A percentile compares a stretch with the other conserved stretches of the same genome.
Evolutionary conservation across 176 grass and related monocot genomes (phyloP).

Genomic region (Aegilops longissima): DNA sequence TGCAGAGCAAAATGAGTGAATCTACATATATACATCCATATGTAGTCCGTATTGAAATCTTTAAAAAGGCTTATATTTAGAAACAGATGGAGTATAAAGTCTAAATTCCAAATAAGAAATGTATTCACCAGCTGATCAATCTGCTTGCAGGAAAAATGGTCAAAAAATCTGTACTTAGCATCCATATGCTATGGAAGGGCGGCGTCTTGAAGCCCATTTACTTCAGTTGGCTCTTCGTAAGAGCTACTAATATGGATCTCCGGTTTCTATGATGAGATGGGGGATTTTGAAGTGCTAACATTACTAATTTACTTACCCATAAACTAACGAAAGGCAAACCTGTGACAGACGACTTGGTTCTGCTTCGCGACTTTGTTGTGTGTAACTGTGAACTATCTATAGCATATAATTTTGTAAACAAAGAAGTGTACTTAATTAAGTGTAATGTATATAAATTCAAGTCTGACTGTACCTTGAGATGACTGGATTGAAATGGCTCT

Average conservation of each 20-base stretch:
- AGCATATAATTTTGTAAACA: conserved; percentile 44
- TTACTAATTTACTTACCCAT: conserved; percentile 43
- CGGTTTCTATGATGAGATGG: conserved; percentile 22
- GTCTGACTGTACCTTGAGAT: background rate
- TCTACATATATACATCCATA: too few relatives aligned
- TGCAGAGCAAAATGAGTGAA: too few relatives aligned
- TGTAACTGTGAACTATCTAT: conserved; percentile 30
- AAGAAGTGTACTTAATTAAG: conserved; percentile 22
- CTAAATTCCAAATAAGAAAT: background rate
- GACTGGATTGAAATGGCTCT: background rate
- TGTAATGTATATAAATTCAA: conserved; percentile 21
- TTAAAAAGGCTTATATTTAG: too few relatives aligned
- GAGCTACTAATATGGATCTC: conserved; percentile 22
- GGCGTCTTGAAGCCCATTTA: conserved; percentile 61
- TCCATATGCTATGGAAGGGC: conserved; percentile 97
- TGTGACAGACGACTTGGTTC: conserved; percentile 15
- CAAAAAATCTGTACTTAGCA: conserved; percentile 84
- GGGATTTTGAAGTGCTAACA: conserved; percentile 50
- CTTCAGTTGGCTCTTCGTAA: conserved; percentile 11
- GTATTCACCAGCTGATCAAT: conserved; percentile 28
- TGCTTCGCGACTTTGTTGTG: conserved; percentile 25
- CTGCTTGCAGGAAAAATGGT: conserved; percentile 90
- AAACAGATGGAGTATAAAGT: background rate
- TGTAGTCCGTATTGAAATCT: too few relatives aligned
- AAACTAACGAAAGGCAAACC: conserved; percentile 46